These are phyloP conservation scores for Magnaporthales sp. DNA, from an alignment of 2,329 filamentous ascomycete species.

Conservation along the genomic window DNA sequence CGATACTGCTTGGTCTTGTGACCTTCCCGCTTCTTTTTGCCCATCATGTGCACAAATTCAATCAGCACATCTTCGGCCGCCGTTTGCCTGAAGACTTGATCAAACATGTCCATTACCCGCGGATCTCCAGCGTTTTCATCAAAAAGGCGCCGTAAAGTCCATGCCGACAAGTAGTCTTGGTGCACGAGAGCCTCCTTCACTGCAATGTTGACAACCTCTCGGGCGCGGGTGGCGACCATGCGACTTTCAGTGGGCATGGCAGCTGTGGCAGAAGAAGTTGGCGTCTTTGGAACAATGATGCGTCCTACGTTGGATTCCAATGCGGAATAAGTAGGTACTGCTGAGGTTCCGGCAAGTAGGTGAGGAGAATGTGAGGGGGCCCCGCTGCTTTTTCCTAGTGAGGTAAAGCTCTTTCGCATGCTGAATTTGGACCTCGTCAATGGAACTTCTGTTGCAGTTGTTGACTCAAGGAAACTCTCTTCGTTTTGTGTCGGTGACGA, in stretches of 20 bases:
- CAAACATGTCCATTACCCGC: conserved; percentile 46
- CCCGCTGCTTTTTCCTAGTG: background rate
- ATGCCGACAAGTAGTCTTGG: conserved; percentile 52
- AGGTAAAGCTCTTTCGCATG: conserved; percentile 1
- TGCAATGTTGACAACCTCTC: conserved; percentile 42
- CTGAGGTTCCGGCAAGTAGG: background rate
- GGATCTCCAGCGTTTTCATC: conserved; percentile 45
- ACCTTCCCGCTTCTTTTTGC: conserved; percentile 47
- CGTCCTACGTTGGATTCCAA: background rate
- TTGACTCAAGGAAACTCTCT: background rate
- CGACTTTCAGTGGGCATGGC: conserved; percentile 22
- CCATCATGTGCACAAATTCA: conserved; percentile 42
- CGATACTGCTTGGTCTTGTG: conserved; percentile 41
- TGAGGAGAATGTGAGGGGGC: background rate
- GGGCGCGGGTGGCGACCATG: conserved; percentile 32
- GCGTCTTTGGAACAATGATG: background rate
- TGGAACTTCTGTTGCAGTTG: background rate
- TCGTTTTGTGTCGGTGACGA: background rate
- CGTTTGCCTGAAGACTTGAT: conserved; percentile 48
- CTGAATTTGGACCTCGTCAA: background rate
- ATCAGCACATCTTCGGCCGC: conserved; percentile 42
- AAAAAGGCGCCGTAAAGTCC: conserved; percentile 50
- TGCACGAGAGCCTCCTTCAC: conserved; percentile 49
- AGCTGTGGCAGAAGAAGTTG: background rate
- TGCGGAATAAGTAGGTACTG: background rate